Conservation (phyloP, 805 yeast species). For the Teunomyces lycoperdinae region DNA sequence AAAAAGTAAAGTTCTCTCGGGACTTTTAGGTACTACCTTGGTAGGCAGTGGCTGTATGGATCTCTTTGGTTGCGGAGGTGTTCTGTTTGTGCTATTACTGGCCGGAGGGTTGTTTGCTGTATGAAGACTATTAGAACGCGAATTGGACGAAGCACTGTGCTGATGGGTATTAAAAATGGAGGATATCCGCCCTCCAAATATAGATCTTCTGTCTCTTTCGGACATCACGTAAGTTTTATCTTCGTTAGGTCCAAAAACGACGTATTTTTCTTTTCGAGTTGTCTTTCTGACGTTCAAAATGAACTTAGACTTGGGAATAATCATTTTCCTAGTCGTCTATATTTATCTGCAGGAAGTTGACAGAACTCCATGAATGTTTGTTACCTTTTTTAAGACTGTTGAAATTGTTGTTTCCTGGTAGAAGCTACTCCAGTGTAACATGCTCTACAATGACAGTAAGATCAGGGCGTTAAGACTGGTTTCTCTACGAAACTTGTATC, state of each 20-base stretch:
- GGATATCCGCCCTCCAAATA: slow-evolving; percentile 30
- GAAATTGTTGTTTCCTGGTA: background rate
- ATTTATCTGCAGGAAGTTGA: background rate
- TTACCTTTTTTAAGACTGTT: no score
- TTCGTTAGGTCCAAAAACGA: background rate
- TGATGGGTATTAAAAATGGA: slow-evolving; percentile 24
- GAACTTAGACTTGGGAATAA: background rate
- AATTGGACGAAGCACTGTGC: background rate
- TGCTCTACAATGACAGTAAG: slow-evolving; percentile 10
- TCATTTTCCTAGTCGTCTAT: background rate
- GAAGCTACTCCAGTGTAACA: background rate
- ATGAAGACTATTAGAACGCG: background rate
- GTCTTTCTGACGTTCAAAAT: background rate
- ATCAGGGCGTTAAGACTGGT: slow-evolving; percentile 12
- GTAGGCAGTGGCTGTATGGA: background rate
- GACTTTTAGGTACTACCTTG: background rate
- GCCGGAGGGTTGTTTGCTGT: background rate
- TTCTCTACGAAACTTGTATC: slow-evolving; percentile 15
- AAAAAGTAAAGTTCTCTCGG: background rate
- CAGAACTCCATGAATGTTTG: no score
- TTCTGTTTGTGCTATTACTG: background rate
- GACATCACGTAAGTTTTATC: background rate
- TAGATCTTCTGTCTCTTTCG: slow-evolving; percentile 15
- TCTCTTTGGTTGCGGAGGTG: background rate
- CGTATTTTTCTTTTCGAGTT: background rate